Evolutionary conservation across 805 yeast genomes (phyloP), one percentile per base, ranked within the genome.

Genomic region (Candida boidinii): DNA sequence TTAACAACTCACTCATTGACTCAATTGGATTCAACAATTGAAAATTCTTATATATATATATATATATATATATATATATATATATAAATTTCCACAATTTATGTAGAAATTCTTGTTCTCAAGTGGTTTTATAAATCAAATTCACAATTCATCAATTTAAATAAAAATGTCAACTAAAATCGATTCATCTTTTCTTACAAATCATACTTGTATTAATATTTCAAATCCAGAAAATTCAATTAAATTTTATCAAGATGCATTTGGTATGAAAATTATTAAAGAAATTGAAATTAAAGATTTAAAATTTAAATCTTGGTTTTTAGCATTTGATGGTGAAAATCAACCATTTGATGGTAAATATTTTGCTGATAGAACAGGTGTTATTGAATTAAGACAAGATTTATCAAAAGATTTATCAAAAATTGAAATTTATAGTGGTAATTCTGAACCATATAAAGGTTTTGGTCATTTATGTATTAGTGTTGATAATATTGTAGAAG

Each of bases 391-490:
- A 48, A 74, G 87, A 42, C 94, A 86, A 60, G 72, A 79, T 49
- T 76, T 82, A 60, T 92, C 29, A 83, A 81, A 57, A 56, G 55
- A 37, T 78, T 76, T 64, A 2, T 54, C 60, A 7, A 86, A 66
- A 60, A 65, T 58, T 38, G n/a, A n/a, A n/a, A 56, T 80, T 30
- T 80, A 73, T 60, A 81, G 79, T 51, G 98, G 98, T 38, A 90
- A 92, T 54, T 75, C 68, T 7, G 86, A 79, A 33, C 90, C 94
- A 25, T 65, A 75, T 54, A 72, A 90, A 44, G 97, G 98, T 0
- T 90, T 88, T 51, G 98, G 98, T 16, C 98, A 90, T 59, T 76
- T 87, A 38, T 86, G 96, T 58, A 61, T 90, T 44, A 69, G 95
- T 2, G 95, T 88, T 12, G 84, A 85, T 45, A 79, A 88, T 59